These are phyloP conservation scores for Penicillium coprophilum DNA, from an alignment of 495 filamentous ascomycete genomes.

Conservation along the genomic window DNA sequence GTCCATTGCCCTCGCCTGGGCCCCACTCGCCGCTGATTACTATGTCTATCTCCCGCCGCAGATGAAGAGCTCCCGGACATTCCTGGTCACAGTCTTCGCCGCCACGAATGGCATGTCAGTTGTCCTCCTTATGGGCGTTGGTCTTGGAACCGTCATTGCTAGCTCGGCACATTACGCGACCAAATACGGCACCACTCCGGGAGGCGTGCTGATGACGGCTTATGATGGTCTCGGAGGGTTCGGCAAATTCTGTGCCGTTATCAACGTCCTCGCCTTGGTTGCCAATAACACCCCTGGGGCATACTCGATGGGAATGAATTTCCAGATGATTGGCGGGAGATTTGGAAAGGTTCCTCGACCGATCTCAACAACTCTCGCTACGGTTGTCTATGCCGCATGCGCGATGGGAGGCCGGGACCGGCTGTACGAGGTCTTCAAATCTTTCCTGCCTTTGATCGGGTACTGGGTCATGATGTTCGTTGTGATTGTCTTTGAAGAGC, in stretches of 20 bases:
- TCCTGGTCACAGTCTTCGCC: conserved; percentile 51
- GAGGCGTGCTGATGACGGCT: conserved; percentile 65
- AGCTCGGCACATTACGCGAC: conserved; percentile 50
- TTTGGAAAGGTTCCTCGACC: conserved; percentile 68
- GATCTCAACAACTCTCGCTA: conserved; percentile 54
- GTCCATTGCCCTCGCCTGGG: conserved; percentile 54
- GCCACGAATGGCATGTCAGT: conserved; percentile 52
- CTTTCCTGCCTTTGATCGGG: conserved; percentile 50
- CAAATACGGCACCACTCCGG: conserved; percentile 59
- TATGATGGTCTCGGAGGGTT: conserved; percentile 62
- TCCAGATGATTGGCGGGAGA: conserved; percentile 66
- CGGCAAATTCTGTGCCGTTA: conserved; percentile 66
- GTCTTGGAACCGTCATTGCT: conserved; percentile 60
- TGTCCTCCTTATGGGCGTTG: conserved; percentile 68
- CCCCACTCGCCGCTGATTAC: conserved; percentile 55
- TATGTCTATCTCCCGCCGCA: conserved; percentile 57
- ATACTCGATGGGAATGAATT: conserved; percentile 70
- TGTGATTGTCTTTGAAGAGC: conserved; percentile 44
- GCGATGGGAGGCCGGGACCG: conserved; percentile 51
- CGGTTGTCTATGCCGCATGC: conserved; percentile 44
- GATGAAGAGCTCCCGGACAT: conserved; percentile 45
- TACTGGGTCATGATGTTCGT: conserved; percentile 53
- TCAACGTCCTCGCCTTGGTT: conserved; percentile 67
- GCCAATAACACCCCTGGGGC: conserved; percentile 68
- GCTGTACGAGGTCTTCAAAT: conserved; percentile 48